Percentiles rank a stretch among this genome's conserved stretches.
Evolutionary conservation across 2,329 filamentous ascomycete species (phyloP).

Genomic region (Ceratocystis colombiana): DNA sequence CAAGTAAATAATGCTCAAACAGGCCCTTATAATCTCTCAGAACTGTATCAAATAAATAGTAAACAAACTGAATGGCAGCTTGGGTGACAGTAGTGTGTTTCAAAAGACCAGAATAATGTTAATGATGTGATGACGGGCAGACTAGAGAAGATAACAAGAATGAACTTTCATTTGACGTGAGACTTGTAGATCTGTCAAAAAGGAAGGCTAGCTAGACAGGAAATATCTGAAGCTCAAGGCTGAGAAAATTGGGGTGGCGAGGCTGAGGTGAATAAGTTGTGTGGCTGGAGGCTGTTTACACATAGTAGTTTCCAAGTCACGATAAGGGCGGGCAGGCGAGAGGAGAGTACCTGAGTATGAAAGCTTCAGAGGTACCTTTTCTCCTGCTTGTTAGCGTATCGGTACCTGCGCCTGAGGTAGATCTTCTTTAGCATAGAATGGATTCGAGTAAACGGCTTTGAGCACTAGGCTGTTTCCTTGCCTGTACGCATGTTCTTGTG

Average conservation of each 20-base stretch:
- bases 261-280: background rate
- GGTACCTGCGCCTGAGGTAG: background rate
- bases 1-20: background rate
- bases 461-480: background rate
- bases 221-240: background rate
- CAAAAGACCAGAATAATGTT: background rate
- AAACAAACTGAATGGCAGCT: background rate
- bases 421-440: background rate
- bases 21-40: slow-evolving; percentile 5
- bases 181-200: background rate
- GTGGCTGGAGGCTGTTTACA: background rate
- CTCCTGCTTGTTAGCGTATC: background rate
- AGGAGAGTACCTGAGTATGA: background rate
- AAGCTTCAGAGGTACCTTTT: background rate
- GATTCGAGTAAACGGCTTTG: background rate
- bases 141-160: background rate
- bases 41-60: background rate
- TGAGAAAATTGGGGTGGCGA: background rate
- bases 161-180: background rate
- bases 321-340: too few relatives aligned
- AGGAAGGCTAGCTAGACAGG: background rate
- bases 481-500: background rate
- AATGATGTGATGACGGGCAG: background rate
- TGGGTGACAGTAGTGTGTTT: slow-evolving; percentile 14
- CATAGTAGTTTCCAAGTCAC: background rate